Evolutionary conservation across 2,329 filamentous ascomycete genomes (phyloP).

Genomic region (Pyricularia sp.): DNA sequence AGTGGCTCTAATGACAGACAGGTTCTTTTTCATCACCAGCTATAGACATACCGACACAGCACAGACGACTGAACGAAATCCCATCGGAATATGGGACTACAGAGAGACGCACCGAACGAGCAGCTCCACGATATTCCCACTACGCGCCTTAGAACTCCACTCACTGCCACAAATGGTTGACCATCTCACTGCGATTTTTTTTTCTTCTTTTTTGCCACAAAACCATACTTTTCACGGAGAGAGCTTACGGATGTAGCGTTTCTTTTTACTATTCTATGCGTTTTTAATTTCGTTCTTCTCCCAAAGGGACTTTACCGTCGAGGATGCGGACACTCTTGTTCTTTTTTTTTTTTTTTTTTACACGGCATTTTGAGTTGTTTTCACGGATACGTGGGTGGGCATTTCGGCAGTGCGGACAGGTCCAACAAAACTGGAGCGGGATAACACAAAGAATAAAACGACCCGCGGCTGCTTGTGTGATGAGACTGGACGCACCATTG

Average conservation of each 20-base stretch:
- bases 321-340: not conserved
- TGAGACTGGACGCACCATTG: not conserved
- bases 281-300: not conserved
- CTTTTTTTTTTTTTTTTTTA: not conserved
- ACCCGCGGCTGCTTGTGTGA: not conserved
- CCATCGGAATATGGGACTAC: not conserved
- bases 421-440: not conserved
- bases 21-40: not conserved
- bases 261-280: not conserved
- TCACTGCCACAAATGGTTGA: not conserved
- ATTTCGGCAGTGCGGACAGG: not conserved
- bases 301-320: not conserved
- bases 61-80: not conserved
- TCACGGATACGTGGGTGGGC: not conserved
- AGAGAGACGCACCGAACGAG: not conserved
- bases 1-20: not conserved
- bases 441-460: not conserved
- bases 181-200: not conserved
- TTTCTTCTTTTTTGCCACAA: not conserved
- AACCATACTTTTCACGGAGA: not conserved
- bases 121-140: not conserved
- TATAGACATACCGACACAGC: not conserved
- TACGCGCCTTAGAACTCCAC: not conserved
- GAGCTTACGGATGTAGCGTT: not conserved
- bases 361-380: not conserved